Evolutionary conservation across 306 rosid species (phyloP).

Genomic region (Casuarina glauca): DNA sequence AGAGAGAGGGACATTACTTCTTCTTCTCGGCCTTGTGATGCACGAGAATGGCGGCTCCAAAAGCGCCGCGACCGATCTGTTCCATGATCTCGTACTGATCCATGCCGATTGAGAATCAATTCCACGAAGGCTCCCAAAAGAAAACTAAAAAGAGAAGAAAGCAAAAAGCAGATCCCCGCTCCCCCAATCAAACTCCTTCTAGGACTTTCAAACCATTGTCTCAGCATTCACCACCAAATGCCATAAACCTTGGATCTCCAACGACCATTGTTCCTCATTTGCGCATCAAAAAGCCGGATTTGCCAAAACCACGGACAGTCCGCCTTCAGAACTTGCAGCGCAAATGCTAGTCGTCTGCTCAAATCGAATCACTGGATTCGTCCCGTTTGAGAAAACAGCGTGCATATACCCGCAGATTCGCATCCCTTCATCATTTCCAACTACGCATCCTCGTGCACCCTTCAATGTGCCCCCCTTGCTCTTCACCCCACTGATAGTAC

Average conservation of each 20-base stretch:
- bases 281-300: background rate
- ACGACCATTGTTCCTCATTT: background rate
- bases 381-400: background rate
- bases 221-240: slow-evolving; percentile 14
- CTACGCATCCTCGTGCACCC: background rate
- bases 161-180: slow-evolving; percentile 10
- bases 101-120: slow-evolving; percentile 65
- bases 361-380: background rate
- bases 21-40: slow-evolving; percentile 87
- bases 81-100: slow-evolving; percentile 99
- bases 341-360: background rate
- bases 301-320: slow-evolving; percentile 17
- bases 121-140: slow-evolving; percentile 22
- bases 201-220: slow-evolving; percentile 6
- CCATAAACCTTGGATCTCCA: slow-evolving; percentile 13
- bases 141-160: background rate
- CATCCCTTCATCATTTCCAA: background rate
- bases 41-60: slow-evolving; percentile 98
- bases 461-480: slow-evolving; percentile 7
- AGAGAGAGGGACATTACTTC: slow-evolving; percentile 51
- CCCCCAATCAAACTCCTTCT: background rate
- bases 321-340: background rate
- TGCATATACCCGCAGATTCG: background rate
- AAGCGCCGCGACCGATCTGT: slow-evolving; percentile 99
- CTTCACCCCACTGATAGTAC: background rate